Conservation (phyloP, 257 asterid genomes). For the Nicotiana paniculata region DNA sequence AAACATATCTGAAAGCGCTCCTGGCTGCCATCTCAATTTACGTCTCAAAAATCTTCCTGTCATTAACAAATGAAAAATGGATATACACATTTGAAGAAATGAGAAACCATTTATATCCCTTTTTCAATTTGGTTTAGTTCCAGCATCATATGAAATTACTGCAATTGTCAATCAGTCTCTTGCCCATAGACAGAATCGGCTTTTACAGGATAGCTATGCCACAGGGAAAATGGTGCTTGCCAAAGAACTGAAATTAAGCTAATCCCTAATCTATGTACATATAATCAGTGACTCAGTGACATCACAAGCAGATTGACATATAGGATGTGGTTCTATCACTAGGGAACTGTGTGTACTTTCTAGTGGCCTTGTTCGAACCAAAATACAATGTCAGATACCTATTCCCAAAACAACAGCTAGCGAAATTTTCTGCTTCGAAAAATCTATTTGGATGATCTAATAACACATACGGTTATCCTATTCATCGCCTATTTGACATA, state of each 20-base stretch:
- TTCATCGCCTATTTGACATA: not conserved
- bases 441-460: not conserved
- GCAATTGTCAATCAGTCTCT: not conserved
- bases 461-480: not conserved
- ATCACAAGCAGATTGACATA: not conserved
- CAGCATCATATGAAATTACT: not conserved
- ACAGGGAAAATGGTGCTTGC: not conserved
- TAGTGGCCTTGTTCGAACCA: not conserved
- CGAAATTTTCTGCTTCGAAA: not conserved
- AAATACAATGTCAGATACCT: not conserved
- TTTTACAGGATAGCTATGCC: not conserved
- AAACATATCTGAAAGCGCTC: constrained; percentile 53
- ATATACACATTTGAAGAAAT: not conserved
- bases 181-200: not conserved
- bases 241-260: not conserved
- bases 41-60: constrained; percentile 26
- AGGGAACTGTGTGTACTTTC: not conserved
- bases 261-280: not conserved
- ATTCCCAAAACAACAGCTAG: not conserved
- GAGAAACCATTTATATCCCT: not conserved
- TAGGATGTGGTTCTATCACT: not conserved
- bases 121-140: not conserved
- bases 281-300: not conserved
- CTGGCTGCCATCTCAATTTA: constrained; percentile 55
- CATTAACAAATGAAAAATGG: not conserved